A percentile compares a stretch with the other conserved stretches of the same genome.
Evolutionary conservation across 352 stramenopile genomes (phyloP).

Genomic region (Salisapilia sapeloensis): DNA sequence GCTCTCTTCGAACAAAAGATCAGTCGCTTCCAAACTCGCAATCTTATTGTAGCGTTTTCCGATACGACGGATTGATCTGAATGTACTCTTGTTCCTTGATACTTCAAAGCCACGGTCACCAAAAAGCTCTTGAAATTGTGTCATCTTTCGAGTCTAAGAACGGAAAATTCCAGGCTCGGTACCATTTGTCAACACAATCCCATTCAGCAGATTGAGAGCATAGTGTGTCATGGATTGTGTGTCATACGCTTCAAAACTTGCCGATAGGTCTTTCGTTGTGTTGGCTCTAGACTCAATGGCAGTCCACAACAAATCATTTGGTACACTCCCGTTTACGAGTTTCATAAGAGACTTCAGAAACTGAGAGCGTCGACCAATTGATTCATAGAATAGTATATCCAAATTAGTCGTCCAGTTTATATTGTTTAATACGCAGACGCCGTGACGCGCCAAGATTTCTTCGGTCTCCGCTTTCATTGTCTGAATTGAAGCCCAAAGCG

Average conservation of each 20-base stretch:
- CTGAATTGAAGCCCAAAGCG: no score
- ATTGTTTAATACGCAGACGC: no score
- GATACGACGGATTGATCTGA: no score
- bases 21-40: no score
- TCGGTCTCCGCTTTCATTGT: no score
- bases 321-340: conserved; percentile 8
- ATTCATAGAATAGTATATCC: no score
- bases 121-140: conserved; percentile 23
- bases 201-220: conserved; percentile 30
- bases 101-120: conserved; percentile 31
- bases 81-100: no score
- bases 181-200: conserved; percentile 19
- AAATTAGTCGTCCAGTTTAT: no score
- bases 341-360: conserved; percentile 9
- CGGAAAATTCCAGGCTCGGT: conserved; percentile 19
- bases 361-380: no score
- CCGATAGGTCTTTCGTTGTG: conserved; percentile 5
- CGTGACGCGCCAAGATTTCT: no score
- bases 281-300: background rate
- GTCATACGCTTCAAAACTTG: conserved; percentile 15
- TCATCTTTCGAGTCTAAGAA: conserved; percentile 8
- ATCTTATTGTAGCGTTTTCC: no score
- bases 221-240: conserved; percentile 8
- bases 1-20: no score
- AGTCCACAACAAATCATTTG: conserved; percentile 9